Evolutionary conservation across 2,329 filamentous ascomycete genomes (phyloP), one percentile per base, ranked within the genome.

Genomic region (Rugonectria rugulosa): DNA sequence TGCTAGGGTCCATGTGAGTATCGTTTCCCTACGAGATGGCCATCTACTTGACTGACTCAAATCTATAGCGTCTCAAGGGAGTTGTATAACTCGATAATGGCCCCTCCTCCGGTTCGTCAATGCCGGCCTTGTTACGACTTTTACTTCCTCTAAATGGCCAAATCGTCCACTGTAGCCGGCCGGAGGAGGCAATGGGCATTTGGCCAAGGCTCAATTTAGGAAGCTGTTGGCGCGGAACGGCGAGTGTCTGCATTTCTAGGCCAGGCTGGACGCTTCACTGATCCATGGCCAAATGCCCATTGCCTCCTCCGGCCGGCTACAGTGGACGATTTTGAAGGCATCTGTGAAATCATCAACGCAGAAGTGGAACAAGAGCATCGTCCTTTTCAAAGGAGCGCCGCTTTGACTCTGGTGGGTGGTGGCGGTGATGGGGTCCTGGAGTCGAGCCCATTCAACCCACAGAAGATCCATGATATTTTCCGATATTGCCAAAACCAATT

Each of bases 291-390:
- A 11, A 65, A 55, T 51, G 56, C 70, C 40, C 7, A 67, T 3
- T 79, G 75, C 37, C 68, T 74, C 36, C 55, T 84, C 17, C 77
- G 81, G 0, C 80, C 80, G 0, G 80, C 72, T 1, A 57, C 40
- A 2, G 45, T 60, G 1, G 23, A 47, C 0, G 80, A 84, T 47
- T 72, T 81, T 41, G 47, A 53, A 0, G 67, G 60, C 1, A 75
- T 83, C n/a, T 66, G 70, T 0, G 53, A 60, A 0, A 78, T 83
- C 5, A 77, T 83, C 63, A 81, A 82, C 36, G 40, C 65, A 4
- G 81, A 83, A 45, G 68, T 73, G 8, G 11, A 36, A 3, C 50
- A 66, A 4, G 20, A 49, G 1, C 12, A 32, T 9, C 61, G 68
- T 2, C 68, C n/a, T n/a, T n/a, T n/a, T n/a, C n/a, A n/a, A n/a